phyloP scores from a whole-genome alignment of 2,329 filamentous ascomycete genomes.

The Ophiostoma sp. region DNA sequence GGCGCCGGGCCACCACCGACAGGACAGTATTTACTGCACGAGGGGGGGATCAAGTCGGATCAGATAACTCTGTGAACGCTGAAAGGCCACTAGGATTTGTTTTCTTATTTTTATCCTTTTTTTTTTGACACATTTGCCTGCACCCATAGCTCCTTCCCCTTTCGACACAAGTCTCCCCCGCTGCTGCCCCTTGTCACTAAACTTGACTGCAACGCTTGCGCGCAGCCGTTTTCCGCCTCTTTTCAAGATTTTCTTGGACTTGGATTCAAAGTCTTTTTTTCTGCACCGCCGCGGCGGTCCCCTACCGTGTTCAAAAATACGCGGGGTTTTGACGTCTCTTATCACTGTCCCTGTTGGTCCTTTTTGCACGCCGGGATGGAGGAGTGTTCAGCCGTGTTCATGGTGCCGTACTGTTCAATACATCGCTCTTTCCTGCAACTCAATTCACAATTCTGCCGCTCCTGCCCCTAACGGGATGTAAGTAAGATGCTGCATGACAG shows the following conservation, averaged over 20 bases:
- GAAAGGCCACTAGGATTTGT: neutral
- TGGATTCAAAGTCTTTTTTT: neutral
- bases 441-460: neutral
- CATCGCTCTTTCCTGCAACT: neutral
- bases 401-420: neutral
- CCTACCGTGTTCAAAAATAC: conserved; percentile 11
- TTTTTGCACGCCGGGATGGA: neutral
- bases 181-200: conserved; percentile 2
- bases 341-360: neutral
- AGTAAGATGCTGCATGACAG: conserved; percentile 10
- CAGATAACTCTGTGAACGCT: neutral
- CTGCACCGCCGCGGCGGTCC: neutral
- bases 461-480: conserved; percentile 3
- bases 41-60: neutral
- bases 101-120: neutral
- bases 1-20: neutral
- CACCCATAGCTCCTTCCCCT: conserved; percentile 16
- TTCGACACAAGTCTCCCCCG: conserved; percentile 11
- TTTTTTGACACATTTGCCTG: neutral
- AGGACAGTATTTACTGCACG: too few relatives aligned
- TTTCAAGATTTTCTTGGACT: neutral
- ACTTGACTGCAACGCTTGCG: neutral
- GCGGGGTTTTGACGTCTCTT: neutral
- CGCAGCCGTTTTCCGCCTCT: neutral
- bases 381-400: neutral